phyloP scores from a whole-genome alignment of 2,329 filamentous ascomycete species.

The Hypoxylon sp. region DNA sequence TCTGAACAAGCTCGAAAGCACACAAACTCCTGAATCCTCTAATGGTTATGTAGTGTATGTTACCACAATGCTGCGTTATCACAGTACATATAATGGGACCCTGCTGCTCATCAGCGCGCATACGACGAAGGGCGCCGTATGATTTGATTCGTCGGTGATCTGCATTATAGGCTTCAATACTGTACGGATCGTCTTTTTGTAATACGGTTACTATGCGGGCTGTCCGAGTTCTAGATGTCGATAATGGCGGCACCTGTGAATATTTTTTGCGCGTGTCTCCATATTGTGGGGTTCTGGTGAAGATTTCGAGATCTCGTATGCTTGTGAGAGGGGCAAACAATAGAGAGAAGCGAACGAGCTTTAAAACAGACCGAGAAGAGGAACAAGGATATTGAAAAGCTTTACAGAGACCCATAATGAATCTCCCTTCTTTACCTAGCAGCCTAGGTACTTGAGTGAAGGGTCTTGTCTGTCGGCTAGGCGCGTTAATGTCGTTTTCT shows the following conservation, averaged over 20 bases:
- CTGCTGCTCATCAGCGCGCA: constrained; percentile 37
- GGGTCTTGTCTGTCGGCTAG: constrained; percentile 9
- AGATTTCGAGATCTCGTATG: constrained; percentile 35
- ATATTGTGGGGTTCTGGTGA: constrained; percentile 43
- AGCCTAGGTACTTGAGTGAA: not conserved
- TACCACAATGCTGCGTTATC: constrained; percentile 37
- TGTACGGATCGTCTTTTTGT: constrained; percentile 25
- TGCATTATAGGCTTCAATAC: constrained; percentile 15
- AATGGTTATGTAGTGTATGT: constrained; percentile 23
- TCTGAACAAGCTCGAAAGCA: constrained; percentile 39
- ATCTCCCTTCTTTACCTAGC: not conserved
- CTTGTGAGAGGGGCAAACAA: constrained; percentile 17
- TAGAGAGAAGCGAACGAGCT: not conserved
- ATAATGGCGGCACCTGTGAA: constrained; percentile 41
- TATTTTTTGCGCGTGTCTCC: constrained; percentile 41
- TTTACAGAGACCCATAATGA: constrained; percentile 20
- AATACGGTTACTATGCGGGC: constrained; percentile 8
- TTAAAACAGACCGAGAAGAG: constrained; percentile 14
- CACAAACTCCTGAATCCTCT: constrained; percentile 11
- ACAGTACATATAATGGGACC: constrained; percentile 38
- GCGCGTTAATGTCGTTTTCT: constrained; percentile 7
- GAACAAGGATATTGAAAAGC: constrained; percentile 11
- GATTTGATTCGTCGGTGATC: constrained; percentile 23
- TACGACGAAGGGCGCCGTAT: constrained; percentile 18
- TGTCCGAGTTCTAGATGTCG: constrained; percentile 35